These are phyloP conservation scores for Ramaria sp. DNA, from an alignment of 768 basidiomycete genomes.

Conservation along the genomic window DNA sequence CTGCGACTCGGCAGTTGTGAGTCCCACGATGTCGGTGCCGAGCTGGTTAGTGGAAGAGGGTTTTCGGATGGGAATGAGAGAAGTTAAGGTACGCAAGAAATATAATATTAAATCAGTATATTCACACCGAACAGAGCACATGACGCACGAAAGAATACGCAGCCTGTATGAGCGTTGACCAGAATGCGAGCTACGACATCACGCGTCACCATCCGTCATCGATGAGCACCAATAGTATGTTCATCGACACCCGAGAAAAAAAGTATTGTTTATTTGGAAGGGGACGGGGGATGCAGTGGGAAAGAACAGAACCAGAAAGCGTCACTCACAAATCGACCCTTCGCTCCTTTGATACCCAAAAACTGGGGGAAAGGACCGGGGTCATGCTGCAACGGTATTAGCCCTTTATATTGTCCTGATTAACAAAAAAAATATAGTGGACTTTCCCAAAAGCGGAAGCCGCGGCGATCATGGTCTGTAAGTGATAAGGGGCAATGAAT, in stretches of 20 bases:
- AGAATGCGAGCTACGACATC: conserved; percentile 28
- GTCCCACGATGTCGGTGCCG: conserved; percentile 55
- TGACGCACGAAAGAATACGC: conserved; percentile 83
- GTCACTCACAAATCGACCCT: conserved; percentile 60
- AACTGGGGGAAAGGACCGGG: conserved; percentile 85
- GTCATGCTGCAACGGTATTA: conserved; percentile 34
- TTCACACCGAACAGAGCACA: no score
- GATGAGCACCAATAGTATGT: no score
- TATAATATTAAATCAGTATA: no score
- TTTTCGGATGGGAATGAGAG: no score
- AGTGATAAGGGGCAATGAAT: neutral
- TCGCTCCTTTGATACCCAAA: conserved; percentile 46
- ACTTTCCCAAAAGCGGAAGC: conserved; percentile 59
- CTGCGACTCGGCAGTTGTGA: conserved; percentile 73
- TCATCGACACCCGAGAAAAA: conserved; percentile 11
- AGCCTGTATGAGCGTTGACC: conserved; percentile 61
- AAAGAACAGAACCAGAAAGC: no score
- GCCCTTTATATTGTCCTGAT: no score
- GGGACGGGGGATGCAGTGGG: no score
- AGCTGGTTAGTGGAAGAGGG: conserved; percentile 10
- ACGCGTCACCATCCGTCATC: no score
- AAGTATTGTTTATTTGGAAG: no score
- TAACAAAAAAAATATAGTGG: neutral
- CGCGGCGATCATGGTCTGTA: conserved; percentile 55
- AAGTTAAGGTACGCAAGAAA: no score